These are phyloP conservation scores for Astraeus odoratus DNA, from an alignment of 768 basidiomycete species.

Conservation along the genomic window DNA sequence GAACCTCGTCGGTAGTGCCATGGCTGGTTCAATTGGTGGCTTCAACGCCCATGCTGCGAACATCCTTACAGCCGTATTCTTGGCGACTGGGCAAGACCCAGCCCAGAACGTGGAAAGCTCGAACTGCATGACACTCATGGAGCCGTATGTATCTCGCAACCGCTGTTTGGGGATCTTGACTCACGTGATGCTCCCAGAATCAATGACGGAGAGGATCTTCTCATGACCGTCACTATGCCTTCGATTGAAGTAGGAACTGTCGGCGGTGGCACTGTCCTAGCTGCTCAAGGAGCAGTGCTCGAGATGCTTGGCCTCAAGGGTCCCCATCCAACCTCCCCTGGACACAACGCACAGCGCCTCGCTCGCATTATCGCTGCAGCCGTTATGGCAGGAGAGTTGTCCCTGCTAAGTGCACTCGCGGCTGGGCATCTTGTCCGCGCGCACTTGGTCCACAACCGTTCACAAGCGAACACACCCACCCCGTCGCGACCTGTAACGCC, in stretches of 20 bases:
- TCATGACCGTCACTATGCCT: slow-evolving; percentile 95
- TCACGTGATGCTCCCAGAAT: slow-evolving; percentile 39
- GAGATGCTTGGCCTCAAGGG: slow-evolving; percentile 93
- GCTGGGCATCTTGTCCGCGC: slow-evolving; percentile 93
- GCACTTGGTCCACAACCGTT: slow-evolving; percentile 89
- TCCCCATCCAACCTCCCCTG: slow-evolving; percentile 80
- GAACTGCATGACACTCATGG: slow-evolving; percentile 98
- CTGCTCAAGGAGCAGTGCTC: slow-evolving; percentile 83
- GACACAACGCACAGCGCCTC: slow-evolving; percentile 82
- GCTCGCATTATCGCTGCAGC: slow-evolving; percentile 86
- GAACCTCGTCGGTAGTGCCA: slow-evolving; percentile 94
- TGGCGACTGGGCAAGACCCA: slow-evolving; percentile 99
- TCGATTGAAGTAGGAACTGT: slow-evolving; percentile 98
- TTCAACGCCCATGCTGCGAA: slow-evolving; percentile 99
- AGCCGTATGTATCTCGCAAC: slow-evolving; percentile 61
- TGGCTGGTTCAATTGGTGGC: slow-evolving; percentile 95
- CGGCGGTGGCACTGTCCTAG: slow-evolving; percentile 91
- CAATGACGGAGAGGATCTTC: slow-evolving; percentile 83
- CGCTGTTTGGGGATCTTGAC: not conserved
- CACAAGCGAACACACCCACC: slow-evolving; percentile 71
- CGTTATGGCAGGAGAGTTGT: slow-evolving; percentile 97
- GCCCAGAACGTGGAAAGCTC: slow-evolving; percentile 99
- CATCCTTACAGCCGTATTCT: slow-evolving; percentile 90
- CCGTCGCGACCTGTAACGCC: slow-evolving; percentile 57
- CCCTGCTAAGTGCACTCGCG: slow-evolving; percentile 85